Evolutionary conservation across 352 stramenopile genomes (phyloP), one percentile per base, ranked within the genome.

Genomic region (Globisporangium cederbergense): DNA sequence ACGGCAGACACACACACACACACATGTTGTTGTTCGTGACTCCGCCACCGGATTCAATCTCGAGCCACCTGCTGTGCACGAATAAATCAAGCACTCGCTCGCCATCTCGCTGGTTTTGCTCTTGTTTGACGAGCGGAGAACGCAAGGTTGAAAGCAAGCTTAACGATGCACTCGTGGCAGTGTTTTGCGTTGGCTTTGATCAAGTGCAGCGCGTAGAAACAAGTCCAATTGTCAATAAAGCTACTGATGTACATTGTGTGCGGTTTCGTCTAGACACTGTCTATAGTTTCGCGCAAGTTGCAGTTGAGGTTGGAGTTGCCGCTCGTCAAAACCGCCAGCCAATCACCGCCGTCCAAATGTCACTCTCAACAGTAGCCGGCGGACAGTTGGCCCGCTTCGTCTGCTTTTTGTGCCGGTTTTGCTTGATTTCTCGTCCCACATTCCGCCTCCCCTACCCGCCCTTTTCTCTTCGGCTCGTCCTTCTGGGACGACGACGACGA

Each of bases 341-440:
- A 60, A 60, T 60, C 22, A 58, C 8, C 14, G 10, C 9, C 9
- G 42, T 20, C 0, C 9, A 22, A 3, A 16, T 11, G 7, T 10
- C 18, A n/a, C 18, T 62, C 20, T 34, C 25, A 62, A 32, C 54
- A 62, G 42, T 62, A 54, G 57, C 57, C 56, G 25, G 53, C 43
- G 5, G 10, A 30, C 34, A 42, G 28, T 36, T 5, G 8, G 22
- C 5, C 9, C 4, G 42, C 42, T 46, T 30, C 20, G 57, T 57
- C 59, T 59, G 59, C 59, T 57, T 53, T 64, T 65, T 59, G 18
- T 50, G 58, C 60, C 10, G 28, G 9, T 46, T 40, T 55, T 25
- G 60, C 60, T 65, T 65, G 60, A 65, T 65, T 65, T 65, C 60
- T 58, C 52, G 52, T 59, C 60, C 60, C 60, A 46, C 50, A 43